A percentile compares a stretch with the other conserved stretches of the same genome.
Conservation (phyloP, 1,139 yeast genomes). For the Candida neerlandica region DNA sequence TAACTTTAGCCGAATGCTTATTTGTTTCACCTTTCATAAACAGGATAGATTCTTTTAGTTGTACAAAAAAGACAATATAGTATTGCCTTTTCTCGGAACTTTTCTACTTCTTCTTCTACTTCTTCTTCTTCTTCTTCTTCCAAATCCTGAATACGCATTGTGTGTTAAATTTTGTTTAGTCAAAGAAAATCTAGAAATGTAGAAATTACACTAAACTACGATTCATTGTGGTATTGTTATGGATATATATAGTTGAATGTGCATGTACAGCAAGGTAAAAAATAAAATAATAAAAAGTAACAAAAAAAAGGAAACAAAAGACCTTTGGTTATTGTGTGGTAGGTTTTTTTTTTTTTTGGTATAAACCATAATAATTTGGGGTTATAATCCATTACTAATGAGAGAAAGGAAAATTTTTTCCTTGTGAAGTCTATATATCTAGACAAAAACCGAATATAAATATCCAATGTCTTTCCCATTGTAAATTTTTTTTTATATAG, state of each 20-base stretch:
- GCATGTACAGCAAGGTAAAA: constrained; percentile 3
- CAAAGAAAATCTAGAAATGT: constrained; percentile 1
- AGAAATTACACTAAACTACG: constrained; percentile 2
- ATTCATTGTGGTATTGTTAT: neutral
- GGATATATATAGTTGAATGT: neutral
- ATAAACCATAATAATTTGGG: constrained; percentile 3
- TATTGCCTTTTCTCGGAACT: neutral
- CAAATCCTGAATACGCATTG: neutral
- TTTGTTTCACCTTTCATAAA: neutral
- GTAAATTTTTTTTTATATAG: neutral
- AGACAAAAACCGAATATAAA: constrained; percentile 2
- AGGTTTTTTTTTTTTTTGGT: neutral
- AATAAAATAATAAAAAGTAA: neutral
- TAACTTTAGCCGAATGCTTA: neutral
- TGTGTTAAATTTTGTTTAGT: neutral
- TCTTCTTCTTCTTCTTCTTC: neutral
- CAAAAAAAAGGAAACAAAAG: neutral
- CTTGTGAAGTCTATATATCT: neutral
- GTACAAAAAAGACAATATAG: neutral
- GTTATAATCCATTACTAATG: constrained; percentile 3
- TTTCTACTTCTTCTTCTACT: too few relatives aligned
- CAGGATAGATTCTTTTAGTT: neutral
- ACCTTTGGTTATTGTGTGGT: neutral
- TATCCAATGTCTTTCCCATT: neutral
- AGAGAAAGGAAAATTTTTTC: neutral